phyloP scores from a whole-genome alignment of 768 basidiomycete species.

The Hydnum rufescens region DNA sequence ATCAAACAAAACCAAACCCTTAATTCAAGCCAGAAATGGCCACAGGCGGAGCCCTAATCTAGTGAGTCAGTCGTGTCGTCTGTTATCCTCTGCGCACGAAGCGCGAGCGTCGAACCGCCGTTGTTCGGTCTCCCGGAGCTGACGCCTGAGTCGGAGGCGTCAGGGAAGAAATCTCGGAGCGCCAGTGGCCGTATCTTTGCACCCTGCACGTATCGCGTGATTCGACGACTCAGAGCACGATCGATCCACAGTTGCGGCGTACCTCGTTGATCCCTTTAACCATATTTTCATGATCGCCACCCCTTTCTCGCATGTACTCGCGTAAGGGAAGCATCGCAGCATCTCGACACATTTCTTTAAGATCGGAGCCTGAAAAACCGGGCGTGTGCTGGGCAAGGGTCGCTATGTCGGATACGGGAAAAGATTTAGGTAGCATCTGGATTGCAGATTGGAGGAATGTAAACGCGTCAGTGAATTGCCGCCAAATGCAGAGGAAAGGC shows the following conservation, averaged over 20 bases:
- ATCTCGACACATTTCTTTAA: constrained; percentile 79
- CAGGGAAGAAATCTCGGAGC: constrained; percentile 2
- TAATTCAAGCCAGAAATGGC: not conserved
- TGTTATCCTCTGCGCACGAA: not conserved
- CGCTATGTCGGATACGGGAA: constrained; percentile 36
- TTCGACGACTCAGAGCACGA: not conserved
- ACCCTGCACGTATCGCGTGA: not conserved
- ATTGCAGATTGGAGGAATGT: too few species aligned
- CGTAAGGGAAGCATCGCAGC: constrained; percentile 87
- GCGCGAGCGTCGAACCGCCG: not conserved
- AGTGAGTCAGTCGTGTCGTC: too few species aligned
- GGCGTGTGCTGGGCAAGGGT: constrained; percentile 46
- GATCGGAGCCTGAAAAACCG: constrained; percentile 73
- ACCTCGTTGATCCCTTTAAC: constrained; percentile 28
- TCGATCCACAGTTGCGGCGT: constrained; percentile 8
- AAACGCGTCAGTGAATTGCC: too few species aligned
- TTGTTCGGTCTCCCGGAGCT: too few species aligned
- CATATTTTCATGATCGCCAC: constrained; percentile 30
- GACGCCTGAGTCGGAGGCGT: too few species aligned
- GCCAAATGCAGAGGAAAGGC: too few species aligned
- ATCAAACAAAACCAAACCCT: too few species aligned
- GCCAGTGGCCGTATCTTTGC: not conserved
- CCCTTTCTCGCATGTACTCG: constrained; percentile 42
- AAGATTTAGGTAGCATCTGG: constrained; percentile 73
- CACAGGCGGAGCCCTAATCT: too few species aligned